A percentile compares a stretch with the other conserved stretches of the same genome.
Conservation (phyloP, 768 basidiomycete genomes). For the Russula foetens region DNA sequence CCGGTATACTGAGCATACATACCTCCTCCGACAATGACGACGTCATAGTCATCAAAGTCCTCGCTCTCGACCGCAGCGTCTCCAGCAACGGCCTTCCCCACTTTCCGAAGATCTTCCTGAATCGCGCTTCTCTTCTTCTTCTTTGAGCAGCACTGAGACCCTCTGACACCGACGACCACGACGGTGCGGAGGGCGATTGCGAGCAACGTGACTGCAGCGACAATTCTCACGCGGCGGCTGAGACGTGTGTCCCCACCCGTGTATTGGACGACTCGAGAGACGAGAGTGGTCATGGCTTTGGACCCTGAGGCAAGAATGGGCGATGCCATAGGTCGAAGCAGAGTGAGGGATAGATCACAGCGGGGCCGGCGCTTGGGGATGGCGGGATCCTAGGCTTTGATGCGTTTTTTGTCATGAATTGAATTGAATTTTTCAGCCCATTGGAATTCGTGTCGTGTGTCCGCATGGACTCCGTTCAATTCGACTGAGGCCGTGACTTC, state of each 20-base stretch:
- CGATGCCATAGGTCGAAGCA: background rate
- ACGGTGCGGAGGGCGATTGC: background rate
- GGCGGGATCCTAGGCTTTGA: too few species aligned
- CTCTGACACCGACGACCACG: background rate
- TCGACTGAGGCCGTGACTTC: too few species aligned
- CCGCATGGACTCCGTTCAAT: too few species aligned
- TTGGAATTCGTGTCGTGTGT: too few species aligned
- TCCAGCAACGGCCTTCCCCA: constrained; percentile 1
- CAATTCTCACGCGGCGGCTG: constrained; percentile 1
- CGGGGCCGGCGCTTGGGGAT: too few species aligned
- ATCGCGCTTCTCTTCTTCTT: background rate
- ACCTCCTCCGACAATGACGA: constrained; percentile 34
- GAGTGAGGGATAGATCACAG: background rate
- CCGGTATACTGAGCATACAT: background rate
- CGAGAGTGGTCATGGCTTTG: background rate
- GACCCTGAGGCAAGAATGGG: background rate
- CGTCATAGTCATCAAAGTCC: constrained; percentile 27
- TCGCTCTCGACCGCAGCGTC: background rate
- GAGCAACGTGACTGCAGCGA: background rate
- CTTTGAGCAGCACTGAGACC: background rate
- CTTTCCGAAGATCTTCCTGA: background rate
- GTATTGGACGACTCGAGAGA: background rate
- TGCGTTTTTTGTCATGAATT: too few species aligned
- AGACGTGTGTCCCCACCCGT: constrained; percentile 4
- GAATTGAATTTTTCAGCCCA: too few species aligned